These are phyloP conservation scores for Trichoderma endophyticum DNA, from an alignment of 2,329 filamentous ascomycete species.

Conservation along the genomic window DNA sequence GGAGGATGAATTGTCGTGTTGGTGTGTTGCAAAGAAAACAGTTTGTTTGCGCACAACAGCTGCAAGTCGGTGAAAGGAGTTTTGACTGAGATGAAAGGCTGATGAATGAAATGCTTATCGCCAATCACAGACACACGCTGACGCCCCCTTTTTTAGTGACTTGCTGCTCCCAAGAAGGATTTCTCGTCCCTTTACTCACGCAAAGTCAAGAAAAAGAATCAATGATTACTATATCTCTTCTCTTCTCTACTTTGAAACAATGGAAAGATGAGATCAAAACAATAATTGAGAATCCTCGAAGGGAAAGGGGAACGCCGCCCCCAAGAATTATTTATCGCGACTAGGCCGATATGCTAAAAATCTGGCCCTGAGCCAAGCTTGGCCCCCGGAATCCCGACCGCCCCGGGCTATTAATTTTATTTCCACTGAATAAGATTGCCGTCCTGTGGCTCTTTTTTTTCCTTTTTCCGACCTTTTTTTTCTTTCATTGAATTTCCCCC, in stretches of 20 bases:
- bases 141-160: background rate
- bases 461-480: background rate
- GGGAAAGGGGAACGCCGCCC: background rate
- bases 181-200: background rate
- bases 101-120: background rate
- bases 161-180: background rate
- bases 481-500: background rate
- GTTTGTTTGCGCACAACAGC: background rate
- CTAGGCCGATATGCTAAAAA: background rate
- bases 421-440: constrained; percentile 6
- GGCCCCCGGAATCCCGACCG: background rate
- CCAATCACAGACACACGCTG: background rate
- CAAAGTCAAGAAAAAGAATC: background rate
- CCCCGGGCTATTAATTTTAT: constrained; percentile 5
- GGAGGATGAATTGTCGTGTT: background rate
- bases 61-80: background rate
- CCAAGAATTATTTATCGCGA: background rate
- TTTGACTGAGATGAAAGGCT: background rate
- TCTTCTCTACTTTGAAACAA: background rate
- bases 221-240: background rate
- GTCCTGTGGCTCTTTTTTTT: background rate
- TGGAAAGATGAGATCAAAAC: background rate
- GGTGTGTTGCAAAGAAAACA: background rate
- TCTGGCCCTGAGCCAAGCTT: background rate
- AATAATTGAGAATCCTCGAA: background rate